Conservation (phyloP, 1,284 basidiomycete species). For the Earliella scabrosa region DNA sequence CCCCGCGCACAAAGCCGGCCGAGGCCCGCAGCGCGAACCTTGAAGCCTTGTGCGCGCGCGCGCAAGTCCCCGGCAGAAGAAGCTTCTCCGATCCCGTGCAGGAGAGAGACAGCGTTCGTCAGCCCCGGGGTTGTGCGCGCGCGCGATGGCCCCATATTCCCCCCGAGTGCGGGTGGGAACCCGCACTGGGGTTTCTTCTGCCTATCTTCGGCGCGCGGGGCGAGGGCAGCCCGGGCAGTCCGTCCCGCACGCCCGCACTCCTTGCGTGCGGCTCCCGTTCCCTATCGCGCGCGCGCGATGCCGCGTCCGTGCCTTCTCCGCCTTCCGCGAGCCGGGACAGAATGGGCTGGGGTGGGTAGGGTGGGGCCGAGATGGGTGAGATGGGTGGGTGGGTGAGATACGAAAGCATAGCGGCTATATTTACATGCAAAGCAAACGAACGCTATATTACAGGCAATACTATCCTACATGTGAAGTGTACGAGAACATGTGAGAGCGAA, state of each 20-base stretch:
- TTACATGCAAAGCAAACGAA: conserved; percentile 23
- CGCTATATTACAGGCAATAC: conserved; percentile 33
- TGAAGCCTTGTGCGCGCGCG: too few relatives aligned
- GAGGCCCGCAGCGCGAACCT: conserved; percentile 12
- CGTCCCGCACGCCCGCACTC: conserved; percentile 12
- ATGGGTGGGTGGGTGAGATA: too few relatives aligned
- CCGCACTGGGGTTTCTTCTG: conserved; percentile 22
- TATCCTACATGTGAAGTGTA: conserved; percentile 33
- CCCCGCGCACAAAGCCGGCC: conserved; percentile 7
- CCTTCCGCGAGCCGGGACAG: too few relatives aligned
- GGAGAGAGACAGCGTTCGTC: background rate
- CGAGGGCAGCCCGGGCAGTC: conserved; percentile 5
- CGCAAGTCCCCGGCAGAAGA: too few relatives aligned
- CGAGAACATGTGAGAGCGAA: conserved; percentile 31
- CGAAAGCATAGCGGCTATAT: conserved; percentile 20
- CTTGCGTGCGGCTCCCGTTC: background rate
- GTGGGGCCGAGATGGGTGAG: too few relatives aligned
- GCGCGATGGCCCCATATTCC: too few relatives aligned
- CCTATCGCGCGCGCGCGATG: background rate
- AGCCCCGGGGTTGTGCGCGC: background rate
- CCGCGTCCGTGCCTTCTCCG: too few relatives aligned
- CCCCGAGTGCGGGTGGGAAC: conserved; percentile 9
- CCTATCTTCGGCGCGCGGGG: conserved; percentile 23
- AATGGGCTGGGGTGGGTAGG: too few relatives aligned
- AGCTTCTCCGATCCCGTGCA: too few relatives aligned